Conservation (phyloP, 306 rosid species). For the Hylodesmum podocarpum region DNA sequence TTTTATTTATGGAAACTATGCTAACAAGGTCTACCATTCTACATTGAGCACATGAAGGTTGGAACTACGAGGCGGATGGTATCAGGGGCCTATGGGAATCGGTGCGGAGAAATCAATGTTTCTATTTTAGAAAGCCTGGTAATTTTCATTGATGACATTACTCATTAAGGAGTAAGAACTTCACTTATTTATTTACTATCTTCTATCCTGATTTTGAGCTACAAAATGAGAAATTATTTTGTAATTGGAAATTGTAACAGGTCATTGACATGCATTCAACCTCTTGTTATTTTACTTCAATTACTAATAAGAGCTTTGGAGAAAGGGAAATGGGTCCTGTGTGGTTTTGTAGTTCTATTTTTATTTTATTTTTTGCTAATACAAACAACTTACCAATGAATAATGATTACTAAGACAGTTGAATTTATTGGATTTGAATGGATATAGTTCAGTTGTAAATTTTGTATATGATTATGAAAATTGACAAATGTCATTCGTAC, state of each 20-base stretch:
- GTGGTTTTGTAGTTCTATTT: background rate
- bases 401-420: slow-evolving; percentile 14
- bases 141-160: slow-evolving; percentile 35
- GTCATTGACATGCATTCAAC: slow-evolving; percentile 19
- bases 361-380: background rate
- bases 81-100: slow-evolving; percentile 75
- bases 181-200: slow-evolving; percentile 13
- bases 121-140: slow-evolving; percentile 84
- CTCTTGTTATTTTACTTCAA: slow-evolving; percentile 5
- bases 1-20: slow-evolving; percentile 20
- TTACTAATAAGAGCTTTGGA: background rate
- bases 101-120: slow-evolving; percentile 85
- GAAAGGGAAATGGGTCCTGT: background rate
- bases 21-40: slow-evolving; percentile 35
- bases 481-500: background rate
- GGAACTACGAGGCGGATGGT: slow-evolving; percentile 84
- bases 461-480: background rate
- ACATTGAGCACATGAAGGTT: slow-evolving; percentile 59
- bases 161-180: background rate
- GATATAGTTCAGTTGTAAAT: slow-evolving; percentile 13
- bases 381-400: background rate
- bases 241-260: slow-evolving; percentile 11
- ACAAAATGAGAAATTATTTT: slow-evolving; percentile 15
- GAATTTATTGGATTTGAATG: slow-evolving; percentile 17
- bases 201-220: background rate